Evolutionary conservation across 805 yeast genomes (phyloP), one percentile per base, ranked within the genome.

Genomic region (Candida lessepsii): DNA sequence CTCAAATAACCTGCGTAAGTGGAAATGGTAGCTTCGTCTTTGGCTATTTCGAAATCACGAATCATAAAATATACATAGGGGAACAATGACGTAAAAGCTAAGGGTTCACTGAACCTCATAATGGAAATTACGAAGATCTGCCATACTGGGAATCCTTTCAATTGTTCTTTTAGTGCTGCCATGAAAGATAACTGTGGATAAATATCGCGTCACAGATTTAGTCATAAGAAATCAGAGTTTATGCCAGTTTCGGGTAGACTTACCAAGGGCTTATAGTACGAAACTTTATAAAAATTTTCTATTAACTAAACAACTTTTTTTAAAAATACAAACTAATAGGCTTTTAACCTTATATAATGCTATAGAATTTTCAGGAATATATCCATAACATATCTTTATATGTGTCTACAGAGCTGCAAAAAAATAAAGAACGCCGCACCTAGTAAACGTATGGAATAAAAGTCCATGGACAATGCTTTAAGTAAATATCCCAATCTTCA

Each of bases 401-500:
- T n/a, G n/a, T n/a, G n/a, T n/a, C n/a, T n/a, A n/a, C n/a, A n/a
- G n/a, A n/a, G n/a, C n/a, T n/a, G n/a, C n/a, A 20, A 9, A 20
- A 20, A 20, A 20, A 5, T 20, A 5, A 6, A 25, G 13, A 25
- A 10, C 27, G 27, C 4, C 10, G n/a, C n/a, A 13, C 18, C 18
- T 19, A 88, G 56, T 74, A 84, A 31, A 90, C 81, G 52, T 80
- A 87, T 31, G 99, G 99, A 60, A 93, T 86, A 66, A 87, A 89
- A 57, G 87, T 60, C 66, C 86, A 93, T 21, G 98, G 98, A 62
- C 97, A 91, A 43, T 81, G 84, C 54, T 86, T 78, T 54, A 79
- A 72, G 67, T 90, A 93, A 58, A 77, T 78, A 47, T 78, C 84
- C 97, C 97, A 93, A 66, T 93, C 99, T 30, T 78, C 83, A 32